These are phyloP conservation scores for Pythium chondricola DNA, from an alignment of 352 stramenopile species.

Conservation along the genomic window DNA sequence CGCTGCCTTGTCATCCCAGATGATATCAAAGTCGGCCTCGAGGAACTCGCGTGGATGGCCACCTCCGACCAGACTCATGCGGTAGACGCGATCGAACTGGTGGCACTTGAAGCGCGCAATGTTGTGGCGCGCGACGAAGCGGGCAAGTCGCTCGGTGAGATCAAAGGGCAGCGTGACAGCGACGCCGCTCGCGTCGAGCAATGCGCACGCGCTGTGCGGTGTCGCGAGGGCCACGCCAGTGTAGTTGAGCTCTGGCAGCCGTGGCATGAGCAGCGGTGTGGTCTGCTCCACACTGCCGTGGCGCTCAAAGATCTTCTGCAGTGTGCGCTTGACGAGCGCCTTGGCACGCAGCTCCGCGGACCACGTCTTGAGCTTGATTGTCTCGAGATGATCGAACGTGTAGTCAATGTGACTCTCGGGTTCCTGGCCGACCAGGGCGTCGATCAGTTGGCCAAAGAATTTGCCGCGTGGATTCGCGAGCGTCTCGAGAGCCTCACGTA, in stretches of 20 bases:
- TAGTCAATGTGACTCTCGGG: constrained; percentile 80
- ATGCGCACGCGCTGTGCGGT: constrained; percentile 47
- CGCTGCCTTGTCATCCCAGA: constrained; percentile 66
- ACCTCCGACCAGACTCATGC: constrained; percentile 60
- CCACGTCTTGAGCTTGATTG: constrained; percentile 69
- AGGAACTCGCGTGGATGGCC: constrained; percentile 74
- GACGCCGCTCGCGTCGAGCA: constrained; percentile 76
- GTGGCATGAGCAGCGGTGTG: constrained; percentile 76
- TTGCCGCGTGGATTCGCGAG: constrained; percentile 86
- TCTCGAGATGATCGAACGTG: constrained; percentile 81
- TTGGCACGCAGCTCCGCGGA: constrained; percentile 55
- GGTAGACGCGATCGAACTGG: constrained; percentile 82
- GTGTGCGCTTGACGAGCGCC: constrained; percentile 55
- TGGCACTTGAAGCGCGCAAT: constrained; percentile 78
- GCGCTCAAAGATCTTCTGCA: constrained; percentile 81
- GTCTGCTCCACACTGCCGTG: constrained; percentile 75
- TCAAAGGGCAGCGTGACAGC: constrained; percentile 80
- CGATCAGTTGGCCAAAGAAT: constrained; percentile 85
- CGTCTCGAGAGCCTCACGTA: constrained; percentile 79
- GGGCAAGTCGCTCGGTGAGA: constrained; percentile 73
- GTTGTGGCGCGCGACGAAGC: constrained; percentile 77
- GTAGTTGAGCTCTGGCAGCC: constrained; percentile 52
- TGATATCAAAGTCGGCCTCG: constrained; percentile 80
- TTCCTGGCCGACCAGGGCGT: constrained; percentile 67
- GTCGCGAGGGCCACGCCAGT: constrained; percentile 52